Percentiles rank a stretch among this genome's conserved stretches.
phyloP scores from a whole-genome alignment of 2,329 filamentous ascomycete species.

The Penicillium frequentans region DNA sequence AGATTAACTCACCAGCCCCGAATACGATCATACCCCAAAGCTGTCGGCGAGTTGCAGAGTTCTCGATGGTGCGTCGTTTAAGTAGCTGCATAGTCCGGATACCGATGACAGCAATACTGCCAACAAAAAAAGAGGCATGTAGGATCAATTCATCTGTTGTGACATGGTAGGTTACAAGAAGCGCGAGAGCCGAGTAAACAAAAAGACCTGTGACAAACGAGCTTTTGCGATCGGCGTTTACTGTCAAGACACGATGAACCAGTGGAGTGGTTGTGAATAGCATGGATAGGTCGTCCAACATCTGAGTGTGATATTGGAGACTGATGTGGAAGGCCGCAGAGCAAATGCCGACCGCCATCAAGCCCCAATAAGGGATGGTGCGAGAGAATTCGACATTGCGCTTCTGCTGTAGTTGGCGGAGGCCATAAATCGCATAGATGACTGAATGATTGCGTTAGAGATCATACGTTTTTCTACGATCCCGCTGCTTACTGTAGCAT shows the following conservation, averaged over 20 bases:
- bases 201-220: constrained; percentile 5
- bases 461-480: background rate
- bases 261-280: constrained; percentile 22
- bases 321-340: constrained; percentile 7
- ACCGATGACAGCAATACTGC: constrained; percentile 13
- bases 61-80: constrained; percentile 4
- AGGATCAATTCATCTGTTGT: constrained; percentile 20
- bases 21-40: constrained; percentile 22
- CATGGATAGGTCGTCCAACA: constrained; percentile 26
- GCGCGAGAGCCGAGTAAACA: background rate
- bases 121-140: constrained; percentile 16
- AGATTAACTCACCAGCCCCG: constrained; percentile 13
- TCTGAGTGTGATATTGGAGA: constrained; percentile 9
- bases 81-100: constrained; percentile 15
- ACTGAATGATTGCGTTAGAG: background rate
- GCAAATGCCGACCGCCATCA: constrained; percentile 12
- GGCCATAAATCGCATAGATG: constrained; percentile 25
- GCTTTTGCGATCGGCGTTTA: constrained; percentile 6
- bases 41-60: constrained; percentile 10
- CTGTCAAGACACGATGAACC: constrained; percentile 21
- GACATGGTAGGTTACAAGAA: constrained; percentile 14
- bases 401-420: constrained; percentile 8
- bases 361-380: constrained; percentile 16
- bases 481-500: constrained; percentile 17
- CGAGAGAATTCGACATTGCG: constrained; percentile 2